phyloP scores from a whole-genome alignment of 805 yeast genomes.

The Spathaspora sp. region DNA sequence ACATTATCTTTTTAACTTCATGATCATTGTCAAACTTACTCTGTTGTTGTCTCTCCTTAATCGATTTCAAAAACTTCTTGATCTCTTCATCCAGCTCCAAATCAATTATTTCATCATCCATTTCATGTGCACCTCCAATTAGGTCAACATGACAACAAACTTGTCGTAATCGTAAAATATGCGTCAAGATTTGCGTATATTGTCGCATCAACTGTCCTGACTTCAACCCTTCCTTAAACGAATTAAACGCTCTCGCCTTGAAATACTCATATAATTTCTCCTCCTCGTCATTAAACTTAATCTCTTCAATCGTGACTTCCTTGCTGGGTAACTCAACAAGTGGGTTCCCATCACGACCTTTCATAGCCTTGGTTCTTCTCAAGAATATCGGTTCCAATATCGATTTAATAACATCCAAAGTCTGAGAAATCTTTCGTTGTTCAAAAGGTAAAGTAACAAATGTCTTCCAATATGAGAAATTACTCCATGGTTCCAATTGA shows the following conservation, averaged over 20 bases:
- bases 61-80: slow-evolving; percentile 8
- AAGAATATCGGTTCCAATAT: slow-evolving; percentile 79
- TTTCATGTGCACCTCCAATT: slow-evolving; percentile 48
- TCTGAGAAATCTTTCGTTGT: slow-evolving; percentile 62
- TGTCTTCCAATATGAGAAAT: slow-evolving; percentile 80
- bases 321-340: slow-evolving; percentile 76
- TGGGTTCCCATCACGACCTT: slow-evolving; percentile 65
- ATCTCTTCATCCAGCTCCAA: slow-evolving; percentile 11
- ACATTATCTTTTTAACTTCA: slow-evolving; percentile 23
- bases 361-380: slow-evolving; percentile 85
- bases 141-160: slow-evolving; percentile 81
- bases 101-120: slow-evolving; percentile 39
- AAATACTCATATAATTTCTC: slow-evolving; percentile 63
- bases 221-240: slow-evolving; percentile 56
- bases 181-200: slow-evolving; percentile 78
- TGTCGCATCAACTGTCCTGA: slow-evolving; percentile 67
- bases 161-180: slow-evolving; percentile 79
- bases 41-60: slow-evolving; percentile 8
- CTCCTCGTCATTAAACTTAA: slow-evolving; percentile 67
- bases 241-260: slow-evolving; percentile 59
- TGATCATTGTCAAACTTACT: slow-evolving; percentile 14
- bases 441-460: slow-evolving; percentile 84
- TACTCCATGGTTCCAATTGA: slow-evolving; percentile 85
- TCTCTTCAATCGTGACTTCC: slow-evolving; percentile 63
- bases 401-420: slow-evolving; percentile 80